Conservation (phyloP, 345 rosid genomes). For the Brassica juncea region DNA sequence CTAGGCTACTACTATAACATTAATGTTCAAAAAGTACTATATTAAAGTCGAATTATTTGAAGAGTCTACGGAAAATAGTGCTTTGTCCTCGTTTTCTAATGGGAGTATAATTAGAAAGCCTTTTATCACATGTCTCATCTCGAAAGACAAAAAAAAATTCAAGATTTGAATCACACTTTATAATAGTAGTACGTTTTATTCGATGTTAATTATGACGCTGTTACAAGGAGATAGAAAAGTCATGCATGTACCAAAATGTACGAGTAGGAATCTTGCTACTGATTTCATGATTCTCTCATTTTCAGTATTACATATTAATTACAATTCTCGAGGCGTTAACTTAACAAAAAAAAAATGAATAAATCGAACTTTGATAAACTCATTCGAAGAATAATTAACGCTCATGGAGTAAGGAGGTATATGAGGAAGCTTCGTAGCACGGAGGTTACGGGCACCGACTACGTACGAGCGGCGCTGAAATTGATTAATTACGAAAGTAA, state of each 20-base stretch:
- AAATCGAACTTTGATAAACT: constrained; percentile 22
- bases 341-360: not conserved
- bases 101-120: not conserved
- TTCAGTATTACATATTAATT: constrained; percentile 5
- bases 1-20: not conserved
- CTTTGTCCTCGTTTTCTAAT: not conserved
- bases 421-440: constrained; percentile 47
- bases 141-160: constrained; percentile 15
- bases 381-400: constrained; percentile 33
- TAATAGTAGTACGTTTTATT: constrained; percentile 4
- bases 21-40: not conserved
- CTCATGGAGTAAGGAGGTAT: not conserved
- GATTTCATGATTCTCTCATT: constrained; percentile 19
- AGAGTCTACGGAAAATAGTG: not conserved
- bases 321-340: constrained; percentile 15
- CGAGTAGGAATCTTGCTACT: constrained; percentile 26
- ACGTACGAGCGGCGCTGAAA: constrained; percentile 38
- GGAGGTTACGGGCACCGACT: constrained; percentile 54
- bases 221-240: constrained; percentile 3
- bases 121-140: constrained; percentile 24
- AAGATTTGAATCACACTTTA: constrained; percentile 4
- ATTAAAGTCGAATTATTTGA: not conserved
- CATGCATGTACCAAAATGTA: constrained; percentile 39
- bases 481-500: constrained; percentile 1
- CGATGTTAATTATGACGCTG: constrained; percentile 16